Evolutionary conservation across 1,284 basidiomycete genomes (phyloP), one percentile per base, ranked within the genome.

Genomic region (Neotropicomus parvogracilis): DNA sequence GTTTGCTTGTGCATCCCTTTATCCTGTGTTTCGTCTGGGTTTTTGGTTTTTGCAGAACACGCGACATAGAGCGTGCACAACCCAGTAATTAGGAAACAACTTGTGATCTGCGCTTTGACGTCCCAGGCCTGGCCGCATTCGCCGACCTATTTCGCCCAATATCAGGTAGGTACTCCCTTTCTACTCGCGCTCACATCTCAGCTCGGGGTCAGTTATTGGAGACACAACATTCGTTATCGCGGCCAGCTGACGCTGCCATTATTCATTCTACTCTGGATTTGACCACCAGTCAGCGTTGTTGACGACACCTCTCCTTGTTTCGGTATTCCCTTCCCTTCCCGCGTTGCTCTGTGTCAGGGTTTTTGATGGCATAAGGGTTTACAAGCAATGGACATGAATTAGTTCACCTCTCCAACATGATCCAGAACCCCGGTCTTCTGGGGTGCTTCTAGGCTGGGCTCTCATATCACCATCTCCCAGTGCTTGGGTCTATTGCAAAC

Each of bases 201-300:
- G n/a, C 12, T 19, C 12, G 28, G n/a, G 21, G 4, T 46, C 53
- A 90, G 88, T 87, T 90, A n/a, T 55, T 84, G 17, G 88, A 91
- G 65, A 91, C 84, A 9, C 78, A 81, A 82, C 58, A 81, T 90
- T 54, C 80, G 88, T 47, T 90, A 89, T 65, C 87, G 89, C 63
- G 83, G 86, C 86, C 49, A 58, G 78, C 36, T 8, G 20, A 20
- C 46, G 8, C n/a, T n/a, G 24, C 39, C 46, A 32, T 26, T 36
- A 14, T 48, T 40, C 39, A 21, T 26, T 40, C n/a, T 20, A 9
- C 28, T 52, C n/a, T 54, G 43, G 40, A 39, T 46, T 12, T 46
- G 38, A 39, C 37, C 49, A 90, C 61, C 88, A 91, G 68, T 87
- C 87, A 10, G 87, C 85, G 2, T 72, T 91, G 7, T 68, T 88